Evolutionary conservation across 495 filamentous ascomycete genomes (phyloP).

Genomic region (Mycothermus thermophilus): DNA sequence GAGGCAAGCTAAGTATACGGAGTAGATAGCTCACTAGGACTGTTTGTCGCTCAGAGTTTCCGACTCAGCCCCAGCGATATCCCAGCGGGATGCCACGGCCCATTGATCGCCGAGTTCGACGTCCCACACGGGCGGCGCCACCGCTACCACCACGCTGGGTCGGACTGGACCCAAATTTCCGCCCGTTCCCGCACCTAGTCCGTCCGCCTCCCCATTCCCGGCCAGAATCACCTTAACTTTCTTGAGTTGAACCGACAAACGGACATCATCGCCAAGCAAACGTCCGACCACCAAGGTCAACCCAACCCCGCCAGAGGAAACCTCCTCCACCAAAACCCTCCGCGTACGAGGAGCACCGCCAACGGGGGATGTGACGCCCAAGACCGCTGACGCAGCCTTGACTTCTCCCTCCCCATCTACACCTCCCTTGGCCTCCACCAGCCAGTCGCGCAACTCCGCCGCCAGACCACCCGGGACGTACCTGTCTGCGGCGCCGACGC

Average conservation of each 20-base stretch:
- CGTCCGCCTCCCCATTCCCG: conserved; percentile 20
- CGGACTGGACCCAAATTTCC: conserved; percentile 3
- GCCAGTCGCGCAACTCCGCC: conserved; percentile 31
- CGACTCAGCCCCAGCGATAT: too few relatives aligned
- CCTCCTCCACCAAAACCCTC: conserved; percentile 15
- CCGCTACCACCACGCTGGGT: conserved; percentile 20
- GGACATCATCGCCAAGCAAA: background rate
- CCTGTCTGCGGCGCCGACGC: conserved; percentile 13
- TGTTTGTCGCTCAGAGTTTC: too few relatives aligned
- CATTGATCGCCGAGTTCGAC: conserved; percentile 25
- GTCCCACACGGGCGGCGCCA: conserved; percentile 33
- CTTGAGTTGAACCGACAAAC: background rate
- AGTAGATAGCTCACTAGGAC: too few relatives aligned
- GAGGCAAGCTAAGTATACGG: too few relatives aligned
- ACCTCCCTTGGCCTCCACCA: conserved; percentile 28
- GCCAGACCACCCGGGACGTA: conserved; percentile 32
- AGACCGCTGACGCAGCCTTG: conserved; percentile 1
- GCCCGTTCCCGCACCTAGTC: background rate
- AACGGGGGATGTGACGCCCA: background rate
- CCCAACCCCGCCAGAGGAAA: conserved; percentile 7
- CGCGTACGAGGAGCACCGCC: conserved; percentile 1
- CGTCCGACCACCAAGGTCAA: conserved; percentile 12
- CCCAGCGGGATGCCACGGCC: conserved; percentile 35
- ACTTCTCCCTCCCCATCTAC: conserved; percentile 6
- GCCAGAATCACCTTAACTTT: conserved; percentile 20